Base-by-base conservation (phyloP, 2,329 filamentous ascomycete genomes). In the Aspergillus tubingensis region DNA sequence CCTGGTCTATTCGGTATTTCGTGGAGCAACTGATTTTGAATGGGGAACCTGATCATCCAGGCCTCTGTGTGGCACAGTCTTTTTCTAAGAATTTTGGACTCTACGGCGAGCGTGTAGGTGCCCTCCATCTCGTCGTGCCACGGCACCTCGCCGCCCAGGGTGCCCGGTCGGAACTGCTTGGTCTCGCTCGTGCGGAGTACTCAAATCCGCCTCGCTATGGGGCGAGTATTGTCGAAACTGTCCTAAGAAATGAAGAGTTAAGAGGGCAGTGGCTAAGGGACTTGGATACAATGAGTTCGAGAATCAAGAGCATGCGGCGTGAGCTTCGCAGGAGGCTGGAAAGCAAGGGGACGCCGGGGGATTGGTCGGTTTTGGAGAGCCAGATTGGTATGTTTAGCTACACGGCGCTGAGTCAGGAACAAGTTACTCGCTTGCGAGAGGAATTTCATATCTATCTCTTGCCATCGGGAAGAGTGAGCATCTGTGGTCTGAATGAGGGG, bases 31-130 rank as follows among this genome's bases (percentile, higher is more conserved):
- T 65, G 3, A 25, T 65, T 8, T n/a, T 15, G 2, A 27, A 53
- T 8, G 13, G 27, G 13, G 7, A 36, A 2, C 15, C 17, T 0
- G 41, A 30, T 13, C 73, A 11, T 15, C 44, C 44, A 6, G 44
- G 44, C 13, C 21, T 49, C 5, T 76, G 76, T 13, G 72, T 84
- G 5, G 80, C 79, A 55, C 75, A 82, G 65, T 85, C 83, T 0
- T 85, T 84, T 61, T 78, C 83, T 3, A 85, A 85, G 70, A 82
- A 77, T 62, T 80, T 83, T 75, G 93, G 93, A 63, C 85, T 96
- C 17, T 96, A 96, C 74, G 92, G 92, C 68, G 90, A 96, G 83
- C 90, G 92, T 66, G 91, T 91, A 23, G 92, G 92, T 58, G 92
- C 89, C 81, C 92, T 96, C 84, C 92, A 96, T 80, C 44, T 49